Conservation (phyloP, 305 asterid species). For the Fraxinus velutina region DNA sequence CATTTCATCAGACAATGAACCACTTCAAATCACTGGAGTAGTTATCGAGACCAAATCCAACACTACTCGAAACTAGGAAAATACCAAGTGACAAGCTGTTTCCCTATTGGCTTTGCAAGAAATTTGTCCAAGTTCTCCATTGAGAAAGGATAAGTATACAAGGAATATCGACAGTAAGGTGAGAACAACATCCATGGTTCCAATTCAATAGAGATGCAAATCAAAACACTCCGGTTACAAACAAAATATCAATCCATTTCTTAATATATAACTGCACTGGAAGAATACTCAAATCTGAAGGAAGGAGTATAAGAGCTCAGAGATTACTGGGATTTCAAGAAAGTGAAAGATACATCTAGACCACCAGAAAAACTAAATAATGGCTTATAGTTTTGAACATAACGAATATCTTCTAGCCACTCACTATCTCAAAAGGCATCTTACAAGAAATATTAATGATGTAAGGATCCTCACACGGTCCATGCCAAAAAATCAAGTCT, state of each 20-base stretch:
- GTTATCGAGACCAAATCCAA: background rate
- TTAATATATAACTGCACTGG: background rate
- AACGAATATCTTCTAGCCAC: constrained; percentile 20
- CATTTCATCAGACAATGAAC: background rate
- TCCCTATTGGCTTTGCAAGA: background rate
- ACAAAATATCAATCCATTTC: background rate
- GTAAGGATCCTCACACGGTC: background rate
- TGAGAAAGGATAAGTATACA: background rate
- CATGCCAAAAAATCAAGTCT: background rate
- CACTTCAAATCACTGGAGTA: background rate
- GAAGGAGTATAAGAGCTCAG: background rate
- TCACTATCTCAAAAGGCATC: background rate
- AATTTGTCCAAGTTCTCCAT: background rate
- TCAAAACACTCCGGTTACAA: background rate
- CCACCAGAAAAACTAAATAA: background rate
- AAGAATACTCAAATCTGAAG: background rate
- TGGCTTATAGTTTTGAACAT: background rate
- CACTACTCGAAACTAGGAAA: background rate
- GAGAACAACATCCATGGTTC: background rate
- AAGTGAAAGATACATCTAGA: background rate
- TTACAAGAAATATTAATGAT: too few relatives aligned
- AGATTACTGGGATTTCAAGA: background rate
- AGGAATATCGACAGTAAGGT: background rate
- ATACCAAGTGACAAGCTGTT: background rate
- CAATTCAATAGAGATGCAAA: background rate